Base-by-base conservation (phyloP, 495 filamentous ascomycete species). In the Pyronema omphalodes region DNA sequence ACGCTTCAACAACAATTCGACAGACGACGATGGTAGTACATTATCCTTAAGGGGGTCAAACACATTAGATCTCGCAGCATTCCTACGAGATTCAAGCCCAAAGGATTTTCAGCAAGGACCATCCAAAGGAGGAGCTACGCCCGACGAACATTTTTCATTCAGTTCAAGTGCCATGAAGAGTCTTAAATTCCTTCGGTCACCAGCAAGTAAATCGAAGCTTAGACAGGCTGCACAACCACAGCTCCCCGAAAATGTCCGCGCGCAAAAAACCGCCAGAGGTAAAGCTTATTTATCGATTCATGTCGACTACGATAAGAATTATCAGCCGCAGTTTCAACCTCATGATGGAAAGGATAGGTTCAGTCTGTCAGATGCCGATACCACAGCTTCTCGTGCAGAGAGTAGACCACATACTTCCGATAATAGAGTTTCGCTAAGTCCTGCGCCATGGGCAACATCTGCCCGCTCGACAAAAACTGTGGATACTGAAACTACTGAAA, bases 261-360 rank as follows among this genome's bases (percentile, higher is more conserved):
- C 60, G 14, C 62, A 63, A 55, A 59, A 37, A 9, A 64, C 61
- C 18, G 59, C 60, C 23, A 51, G 52, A 44, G 61, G 61, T 29
- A 64, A 55, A 35, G 57, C 60, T 14, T 64, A 64, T 52, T 60
- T 64, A 44, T 60, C 62, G 17, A 64, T 64, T 36, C 61, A 57
- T 9, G 60, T 64, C 34, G 61, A 64, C 41, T 64, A 64, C 47
- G 57, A 52, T 18, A 44, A 58, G 7, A 55, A 52, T 23, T 18
- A 43, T 18, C 50, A 40, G 37, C 9, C 35, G 29, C 15, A 41
- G 17, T 35, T 50, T 37, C 45, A 34, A 33, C 35, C 49, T 57
- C n/a, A 46, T 55, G 15, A 58, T 43, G 3, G 50, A 53, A 23
- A 57, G 55, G 53, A 53, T 41, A 43, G 44, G 9, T 47, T 47